phyloP scores from a whole-genome alignment of 768 basidiomycete genomes.

The Amanita brunnescens region DNA sequence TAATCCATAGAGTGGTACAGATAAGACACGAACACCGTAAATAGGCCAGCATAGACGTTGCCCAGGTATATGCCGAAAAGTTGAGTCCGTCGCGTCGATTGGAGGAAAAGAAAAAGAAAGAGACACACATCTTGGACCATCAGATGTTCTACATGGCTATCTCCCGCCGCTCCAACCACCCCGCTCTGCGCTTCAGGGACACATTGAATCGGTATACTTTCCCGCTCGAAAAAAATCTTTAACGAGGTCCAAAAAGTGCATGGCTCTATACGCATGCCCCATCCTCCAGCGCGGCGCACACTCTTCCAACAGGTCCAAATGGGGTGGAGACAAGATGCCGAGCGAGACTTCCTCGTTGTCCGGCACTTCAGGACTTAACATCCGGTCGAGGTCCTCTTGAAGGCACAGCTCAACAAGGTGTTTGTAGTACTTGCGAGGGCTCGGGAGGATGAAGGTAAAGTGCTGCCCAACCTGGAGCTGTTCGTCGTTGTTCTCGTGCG shows the following conservation, averaged over 20 bases:
- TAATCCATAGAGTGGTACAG: constrained; percentile 80
- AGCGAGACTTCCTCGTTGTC: constrained; percentile 94
- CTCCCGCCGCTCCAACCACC: constrained; percentile 60
- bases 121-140: constrained; percentile 68
- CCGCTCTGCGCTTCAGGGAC: constrained; percentile 81
- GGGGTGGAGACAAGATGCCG: constrained; percentile 73
- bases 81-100: constrained; percentile 5
- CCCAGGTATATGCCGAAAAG: constrained; percentile 51
- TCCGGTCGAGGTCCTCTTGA: constrained; percentile 75
- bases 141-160: constrained; percentile 72
- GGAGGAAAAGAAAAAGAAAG: not conserved
- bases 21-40: constrained; percentile 79
- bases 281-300: constrained; percentile 90
- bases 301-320: constrained; percentile 79
- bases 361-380: constrained; percentile 86
- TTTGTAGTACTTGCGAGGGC: constrained; percentile 78
- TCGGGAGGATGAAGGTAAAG: constrained; percentile 88
- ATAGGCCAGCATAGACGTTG: constrained; percentile 60
- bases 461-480: constrained; percentile 64
- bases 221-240: constrained; percentile 80
- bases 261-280: constrained; percentile 63
- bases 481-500: constrained; percentile 41
- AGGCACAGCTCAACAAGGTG: constrained; percentile 80
- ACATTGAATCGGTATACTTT: constrained; percentile 91
- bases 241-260: constrained; percentile 80